phyloP scores from a whole-genome alignment of 164 flowering plant species.

The Stephania yunnanensis region DNA sequence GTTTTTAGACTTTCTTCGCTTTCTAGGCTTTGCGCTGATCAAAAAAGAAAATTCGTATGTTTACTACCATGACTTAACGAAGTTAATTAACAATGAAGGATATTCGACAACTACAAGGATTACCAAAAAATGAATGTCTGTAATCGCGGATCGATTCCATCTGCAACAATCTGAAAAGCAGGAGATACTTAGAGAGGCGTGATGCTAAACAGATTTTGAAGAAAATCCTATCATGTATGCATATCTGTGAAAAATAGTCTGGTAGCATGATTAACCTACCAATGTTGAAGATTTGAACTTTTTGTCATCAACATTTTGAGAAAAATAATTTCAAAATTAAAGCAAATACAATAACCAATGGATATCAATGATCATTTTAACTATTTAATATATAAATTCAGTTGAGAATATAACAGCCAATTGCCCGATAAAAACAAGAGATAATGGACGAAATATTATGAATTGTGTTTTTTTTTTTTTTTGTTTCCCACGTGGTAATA shows the following conservation, averaged over 20 bases:
- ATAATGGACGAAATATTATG: no score
- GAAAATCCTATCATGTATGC: neutral
- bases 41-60: constrained; percentile 1
- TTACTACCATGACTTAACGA: no score
- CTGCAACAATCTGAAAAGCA: constrained; percentile 48
- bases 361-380: neutral
- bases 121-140: constrained; percentile 76
- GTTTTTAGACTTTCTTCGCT: constrained; percentile 35
- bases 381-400: no score
- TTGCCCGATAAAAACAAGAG: no score
- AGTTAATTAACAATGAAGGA: no score
- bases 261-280: neutral
- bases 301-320: neutral
- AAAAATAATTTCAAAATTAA: neutral
- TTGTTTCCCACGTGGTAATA: no score
- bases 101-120: constrained; percentile 7
- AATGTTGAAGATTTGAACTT: neutral
- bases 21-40: constrained; percentile 55
- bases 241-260: neutral
- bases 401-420: no score
- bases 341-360: neutral
- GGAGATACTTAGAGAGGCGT: neutral
- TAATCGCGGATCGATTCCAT: constrained; percentile 56
- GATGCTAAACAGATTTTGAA: neutral
- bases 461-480: no score